phyloP scores from a whole-genome alignment of 768 basidiomycete genomes.

The Kwoniella newhampshirensis region DNA sequence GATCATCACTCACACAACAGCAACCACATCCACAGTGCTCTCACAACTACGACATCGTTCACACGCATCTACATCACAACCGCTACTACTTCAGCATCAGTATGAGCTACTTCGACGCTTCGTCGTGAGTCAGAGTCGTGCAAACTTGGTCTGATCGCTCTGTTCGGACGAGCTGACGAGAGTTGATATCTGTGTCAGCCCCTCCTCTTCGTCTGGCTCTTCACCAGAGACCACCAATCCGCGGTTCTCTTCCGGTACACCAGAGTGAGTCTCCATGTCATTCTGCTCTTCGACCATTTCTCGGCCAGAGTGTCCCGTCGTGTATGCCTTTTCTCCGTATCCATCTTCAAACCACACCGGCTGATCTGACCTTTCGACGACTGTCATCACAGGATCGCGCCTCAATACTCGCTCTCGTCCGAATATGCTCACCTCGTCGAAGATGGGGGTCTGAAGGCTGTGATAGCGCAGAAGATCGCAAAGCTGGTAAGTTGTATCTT shows the following conservation, averaged over 20 bases:
- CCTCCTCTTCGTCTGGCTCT: not conserved
- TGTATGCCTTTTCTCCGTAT: not conserved
- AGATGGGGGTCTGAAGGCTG: constrained; percentile 12
- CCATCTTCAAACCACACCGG: not conserved
- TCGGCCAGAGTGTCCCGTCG: no score
- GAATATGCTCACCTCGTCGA: constrained; percentile 18
- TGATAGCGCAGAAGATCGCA: constrained; percentile 16
- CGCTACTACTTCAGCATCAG: not conserved
- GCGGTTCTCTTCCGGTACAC: not conserved
- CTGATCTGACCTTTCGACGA: not conserved
- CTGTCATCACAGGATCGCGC: not conserved
- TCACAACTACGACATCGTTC: no score
- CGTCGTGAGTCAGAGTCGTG: no score
- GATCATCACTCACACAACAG: no score
- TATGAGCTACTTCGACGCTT: not conserved
- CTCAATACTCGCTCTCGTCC: constrained; percentile 6
- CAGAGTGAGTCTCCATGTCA: constrained; percentile 1
- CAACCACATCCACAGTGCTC: no score
- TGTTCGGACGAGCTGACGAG: no score
- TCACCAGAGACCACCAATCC: not conserved
- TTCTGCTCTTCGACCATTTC: no score
- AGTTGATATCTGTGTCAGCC: not conserved
- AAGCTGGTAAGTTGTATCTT: constrained; percentile 11
- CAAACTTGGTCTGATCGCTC: no score
- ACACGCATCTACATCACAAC: not conserved